Percentiles rank a stretch among this genome's conserved stretches.
These are phyloP conservation scores for Penicillium sp. DNA, from an alignment of 2,329 filamentous ascomycete species.

Conservation along the genomic window DNA sequence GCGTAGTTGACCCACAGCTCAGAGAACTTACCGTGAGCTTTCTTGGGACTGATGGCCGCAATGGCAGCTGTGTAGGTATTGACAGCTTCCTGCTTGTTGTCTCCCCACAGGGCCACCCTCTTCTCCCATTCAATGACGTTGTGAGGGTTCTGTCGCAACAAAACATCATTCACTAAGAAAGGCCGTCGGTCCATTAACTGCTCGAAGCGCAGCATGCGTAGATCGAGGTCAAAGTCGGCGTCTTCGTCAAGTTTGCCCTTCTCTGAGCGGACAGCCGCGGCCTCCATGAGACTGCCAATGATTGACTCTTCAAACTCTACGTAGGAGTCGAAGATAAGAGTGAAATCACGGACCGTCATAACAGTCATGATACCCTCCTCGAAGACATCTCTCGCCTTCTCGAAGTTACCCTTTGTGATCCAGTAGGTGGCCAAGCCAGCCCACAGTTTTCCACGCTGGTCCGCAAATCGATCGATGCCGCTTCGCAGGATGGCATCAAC, in stretches of 20 bases:
- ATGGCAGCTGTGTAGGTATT: conserved; percentile 95
- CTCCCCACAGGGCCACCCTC: conserved; percentile 88
- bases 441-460: conserved; percentile 94
- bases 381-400: conserved; percentile 85
- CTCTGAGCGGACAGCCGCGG: conserved; percentile 72
- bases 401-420: conserved; percentile 89
- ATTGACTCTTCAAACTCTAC: conserved; percentile 96
- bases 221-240: conserved; percentile 89
- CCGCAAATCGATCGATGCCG: conserved; percentile 82
- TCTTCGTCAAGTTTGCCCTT: conserved; percentile 73
- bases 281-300: conserved; percentile 85
- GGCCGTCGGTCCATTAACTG: conserved; percentile 95
- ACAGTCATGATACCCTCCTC: conserved; percentile 96
- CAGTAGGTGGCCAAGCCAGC: conserved; percentile 92
- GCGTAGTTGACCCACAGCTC: conserved; percentile 96
- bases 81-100: conserved; percentile 85
- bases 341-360: conserved; percentile 98
- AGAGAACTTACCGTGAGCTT: conserved; percentile 87
- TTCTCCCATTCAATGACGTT: conserved; percentile 98
- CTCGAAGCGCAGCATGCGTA: conserved; percentile 96
- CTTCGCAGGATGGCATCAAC: conserved; percentile 90
- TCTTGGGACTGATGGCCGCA: conserved; percentile 86
- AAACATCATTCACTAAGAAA: conserved; percentile 92
- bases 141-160: conserved; percentile 91
- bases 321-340: conserved; percentile 92